These are phyloP conservation scores for Cyberlindnera euphorbiae DNA, from an alignment of 805 yeast genomes.

Conservation along the genomic window DNA sequence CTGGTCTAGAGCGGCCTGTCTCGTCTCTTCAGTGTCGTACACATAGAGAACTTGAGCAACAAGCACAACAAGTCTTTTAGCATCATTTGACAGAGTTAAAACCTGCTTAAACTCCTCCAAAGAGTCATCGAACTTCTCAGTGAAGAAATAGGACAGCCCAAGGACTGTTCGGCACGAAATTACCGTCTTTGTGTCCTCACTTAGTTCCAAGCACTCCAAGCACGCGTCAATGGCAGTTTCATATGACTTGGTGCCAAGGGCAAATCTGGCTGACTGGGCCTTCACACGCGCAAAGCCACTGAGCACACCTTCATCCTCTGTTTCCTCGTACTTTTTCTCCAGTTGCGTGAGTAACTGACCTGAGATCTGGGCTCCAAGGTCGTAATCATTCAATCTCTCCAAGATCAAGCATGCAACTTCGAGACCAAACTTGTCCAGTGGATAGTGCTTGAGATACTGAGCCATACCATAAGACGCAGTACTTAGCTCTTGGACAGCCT, in stretches of 20 bases:
- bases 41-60: constrained; percentile 79
- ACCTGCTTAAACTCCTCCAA: constrained; percentile 62
- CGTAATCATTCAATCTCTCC: constrained; percentile 69
- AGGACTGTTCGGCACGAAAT: constrained; percentile 61
- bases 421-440: constrained; percentile 54
- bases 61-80: constrained; percentile 63
- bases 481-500: constrained; percentile 58
- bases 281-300: constrained; percentile 53
- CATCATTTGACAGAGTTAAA: constrained; percentile 50
- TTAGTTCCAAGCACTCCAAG: constrained; percentile 45
- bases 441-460: constrained; percentile 57
- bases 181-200: constrained; percentile 32
- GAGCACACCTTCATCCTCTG: constrained; percentile 45
- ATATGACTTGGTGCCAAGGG: constrained; percentile 55
- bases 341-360: constrained; percentile 40
- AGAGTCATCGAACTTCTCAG: constrained; percentile 57
- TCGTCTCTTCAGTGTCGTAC: constrained; percentile 68
- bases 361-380: constrained; percentile 46
- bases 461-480: constrained; percentile 64
- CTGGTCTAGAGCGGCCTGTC: constrained; percentile 81
- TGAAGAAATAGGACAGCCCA: constrained; percentile 71
- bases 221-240: constrained; percentile 58
- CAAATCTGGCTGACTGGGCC: constrained; percentile 67
- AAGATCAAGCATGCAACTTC: constrained; percentile 48
- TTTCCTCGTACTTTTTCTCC: constrained; percentile 52